Percentiles rank a stretch among this genome's conserved stretches.
Evolutionary conservation across 768 basidiomycete species (phyloP).

Genomic region (Crepidotus variabilis): DNA sequence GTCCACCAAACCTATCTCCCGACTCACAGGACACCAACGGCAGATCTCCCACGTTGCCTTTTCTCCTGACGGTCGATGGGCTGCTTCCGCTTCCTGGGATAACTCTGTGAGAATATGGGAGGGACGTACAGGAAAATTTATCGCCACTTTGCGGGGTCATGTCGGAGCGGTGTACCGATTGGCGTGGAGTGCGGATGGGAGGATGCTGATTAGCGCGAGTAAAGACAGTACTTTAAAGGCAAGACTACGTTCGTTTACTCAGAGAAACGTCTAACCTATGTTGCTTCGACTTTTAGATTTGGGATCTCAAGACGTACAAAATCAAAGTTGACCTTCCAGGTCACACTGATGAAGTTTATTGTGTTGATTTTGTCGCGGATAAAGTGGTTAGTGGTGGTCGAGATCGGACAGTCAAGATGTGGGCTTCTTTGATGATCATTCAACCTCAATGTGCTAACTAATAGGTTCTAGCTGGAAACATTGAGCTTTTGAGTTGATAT

Average conservation of each 20-base stretch:
- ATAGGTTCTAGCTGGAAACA: constrained; percentile 14
- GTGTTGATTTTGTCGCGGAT: constrained; percentile 98
- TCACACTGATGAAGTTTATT: constrained; percentile 97
- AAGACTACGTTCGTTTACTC: constrained; percentile 18
- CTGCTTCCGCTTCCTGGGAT: constrained; percentile 90
- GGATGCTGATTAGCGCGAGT: constrained; percentile 90
- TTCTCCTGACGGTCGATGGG: constrained; percentile 89
- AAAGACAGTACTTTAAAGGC: constrained; percentile 97
- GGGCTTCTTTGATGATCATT: constrained; percentile 24
- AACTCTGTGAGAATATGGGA: constrained; percentile 93
- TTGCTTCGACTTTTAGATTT: constrained; percentile 52
- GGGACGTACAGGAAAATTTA: constrained; percentile 77
- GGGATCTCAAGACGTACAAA: constrained; percentile 97
- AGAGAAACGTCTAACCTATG: neutral
- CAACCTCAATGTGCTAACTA: neutral
- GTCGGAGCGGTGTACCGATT: constrained; percentile 93
- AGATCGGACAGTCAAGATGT: constrained; percentile 94
- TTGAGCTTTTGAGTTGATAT: constrained; percentile 1
- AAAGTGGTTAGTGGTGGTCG: constrained; percentile 98
- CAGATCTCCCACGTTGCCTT: constrained; percentile 94
- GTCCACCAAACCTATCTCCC: constrained; percentile 44
- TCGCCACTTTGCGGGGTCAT: constrained; percentile 88
- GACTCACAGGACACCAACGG: constrained; percentile 92
- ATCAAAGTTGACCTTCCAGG: constrained; percentile 92
- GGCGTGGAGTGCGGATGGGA: constrained; percentile 92